Evolutionary conservation across 2,329 filamentous ascomycete species (phyloP).

Genomic region (Diaporthe aspalathi): DNA sequence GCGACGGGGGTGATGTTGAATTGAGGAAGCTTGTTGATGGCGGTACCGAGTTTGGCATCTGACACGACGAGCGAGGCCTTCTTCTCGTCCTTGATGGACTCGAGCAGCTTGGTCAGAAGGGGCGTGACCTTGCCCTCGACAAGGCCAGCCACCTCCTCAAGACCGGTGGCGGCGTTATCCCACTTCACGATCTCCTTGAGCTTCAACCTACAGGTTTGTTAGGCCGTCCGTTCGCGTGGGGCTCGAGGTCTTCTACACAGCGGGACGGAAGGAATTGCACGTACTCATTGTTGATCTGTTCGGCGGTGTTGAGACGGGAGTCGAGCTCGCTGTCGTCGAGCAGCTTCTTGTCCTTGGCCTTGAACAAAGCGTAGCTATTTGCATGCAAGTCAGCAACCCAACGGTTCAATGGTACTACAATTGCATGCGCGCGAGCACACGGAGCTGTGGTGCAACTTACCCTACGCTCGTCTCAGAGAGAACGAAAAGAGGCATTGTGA

Average conservation of each 20-base stretch:
- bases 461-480: slow-evolving; percentile 91
- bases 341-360: slow-evolving; percentile 98
- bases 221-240: slow-evolving; percentile 24
- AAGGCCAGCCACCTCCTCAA: slow-evolving; percentile 89
- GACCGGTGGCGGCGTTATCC: slow-evolving; percentile 88
- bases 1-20: slow-evolving; percentile 86
- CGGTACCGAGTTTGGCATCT: slow-evolving; percentile 89
- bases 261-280: slow-evolving; percentile 50
- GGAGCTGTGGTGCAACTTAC: slow-evolving; percentile 55
- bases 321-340: slow-evolving; percentile 82
- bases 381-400: slow-evolving; percentile 46
- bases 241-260: not conserved
- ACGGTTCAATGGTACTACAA: not conserved
- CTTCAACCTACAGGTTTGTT: slow-evolving; percentile 73
- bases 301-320: slow-evolving; percentile 79
- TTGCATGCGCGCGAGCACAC: slow-evolving; percentile 1
- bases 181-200: slow-evolving; percentile 98
- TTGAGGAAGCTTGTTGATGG: slow-evolving; percentile 91
- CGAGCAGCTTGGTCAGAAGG: slow-evolving; percentile 82
- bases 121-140: slow-evolving; percentile 96
- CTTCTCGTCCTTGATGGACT: slow-evolving; percentile 95
- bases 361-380: slow-evolving; percentile 93
- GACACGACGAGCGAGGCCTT: slow-evolving; percentile 95
- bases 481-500: slow-evolving; percentile 88
- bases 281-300: slow-evolving; percentile 88